Conservation (phyloP, 1,284 basidiomycete species). For the Stygiomarasmius scandens region DNA sequence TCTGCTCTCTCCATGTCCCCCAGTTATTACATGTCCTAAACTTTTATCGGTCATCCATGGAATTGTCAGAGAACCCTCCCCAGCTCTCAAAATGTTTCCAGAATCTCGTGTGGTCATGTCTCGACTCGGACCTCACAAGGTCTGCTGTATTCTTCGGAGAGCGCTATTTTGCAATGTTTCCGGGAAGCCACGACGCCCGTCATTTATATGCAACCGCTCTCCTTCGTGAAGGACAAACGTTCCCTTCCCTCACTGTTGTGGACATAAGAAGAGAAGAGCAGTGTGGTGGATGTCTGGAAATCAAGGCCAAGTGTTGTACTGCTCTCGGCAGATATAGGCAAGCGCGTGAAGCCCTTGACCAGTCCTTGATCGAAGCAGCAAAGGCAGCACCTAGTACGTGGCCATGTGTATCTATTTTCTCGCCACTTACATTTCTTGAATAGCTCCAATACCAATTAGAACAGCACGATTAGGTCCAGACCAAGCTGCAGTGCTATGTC, state of each 20-base stretch:
- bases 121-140: constrained; percentile 74
- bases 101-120: constrained; percentile 72
- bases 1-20: neutral
- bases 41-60: constrained; percentile 6
- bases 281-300: constrained; percentile 78
- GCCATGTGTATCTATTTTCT: constrained; percentile 19
- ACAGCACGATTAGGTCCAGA: constrained; percentile 60
- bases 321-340: constrained; percentile 70
- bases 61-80: constrained; percentile 16
- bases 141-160: constrained; percentile 84
- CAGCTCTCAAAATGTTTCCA: constrained; percentile 68
- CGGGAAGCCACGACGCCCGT: constrained; percentile 75
- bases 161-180: constrained; percentile 70
- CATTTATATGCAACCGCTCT: constrained; percentile 84
- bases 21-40: constrained; percentile 8
- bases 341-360: constrained; percentile 71
- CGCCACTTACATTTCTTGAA: constrained; percentile 16
- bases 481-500: constrained; percentile 68
- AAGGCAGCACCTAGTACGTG: constrained; percentile 56
- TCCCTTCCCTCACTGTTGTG: constrained; percentile 77
- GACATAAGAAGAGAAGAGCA: constrained; percentile 56
- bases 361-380: constrained; percentile 51
- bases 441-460: constrained; percentile 56
- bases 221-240: constrained; percentile 72
- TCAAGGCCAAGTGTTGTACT: constrained; percentile 79